A percentile compares a stretch with the other conserved stretches of the same genome.
These are phyloP conservation scores for Castanea mollissima DNA, from an alignment of 306 rosid genomes.

Conservation along the genomic window DNA sequence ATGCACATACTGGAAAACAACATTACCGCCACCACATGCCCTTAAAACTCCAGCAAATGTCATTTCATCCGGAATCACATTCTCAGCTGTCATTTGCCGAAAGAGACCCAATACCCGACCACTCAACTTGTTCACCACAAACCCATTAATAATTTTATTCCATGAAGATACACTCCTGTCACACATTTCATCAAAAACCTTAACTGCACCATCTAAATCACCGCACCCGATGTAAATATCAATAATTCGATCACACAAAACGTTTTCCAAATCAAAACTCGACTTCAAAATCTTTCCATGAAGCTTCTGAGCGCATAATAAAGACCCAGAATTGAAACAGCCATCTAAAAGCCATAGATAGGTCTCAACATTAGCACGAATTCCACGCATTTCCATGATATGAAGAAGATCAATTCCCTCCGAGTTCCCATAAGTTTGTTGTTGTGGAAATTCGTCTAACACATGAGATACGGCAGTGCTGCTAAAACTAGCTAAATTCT, in stretches of 20 bases:
- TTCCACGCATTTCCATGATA: slow-evolving; percentile 60
- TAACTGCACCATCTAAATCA: slow-evolving; percentile 42
- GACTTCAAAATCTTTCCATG: slow-evolving; percentile 65
- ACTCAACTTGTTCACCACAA: slow-evolving; percentile 34
- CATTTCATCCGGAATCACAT: slow-evolving; percentile 46
- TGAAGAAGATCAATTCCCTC: slow-evolving; percentile 49
- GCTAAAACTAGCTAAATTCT: slow-evolving; percentile 39
- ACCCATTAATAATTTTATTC: slow-evolving; percentile 56
- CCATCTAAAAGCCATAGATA: slow-evolving; percentile 71
- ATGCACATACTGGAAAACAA: slow-evolving; percentile 47
- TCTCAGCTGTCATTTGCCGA: slow-evolving; percentile 44
- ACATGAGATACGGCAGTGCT: slow-evolving; percentile 34
- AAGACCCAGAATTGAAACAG: slow-evolving; percentile 48
- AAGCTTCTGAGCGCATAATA: slow-evolving; percentile 51
- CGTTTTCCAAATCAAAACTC: slow-evolving; percentile 50
- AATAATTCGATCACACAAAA: slow-evolving; percentile 44
- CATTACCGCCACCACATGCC: slow-evolving; percentile 51
- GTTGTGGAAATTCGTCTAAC: slow-evolving; percentile 24
- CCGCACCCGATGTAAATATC: slow-evolving; percentile 46
- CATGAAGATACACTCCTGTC: slow-evolving; percentile 46
- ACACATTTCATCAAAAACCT: slow-evolving; percentile 59
- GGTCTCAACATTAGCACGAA: slow-evolving; percentile 72
- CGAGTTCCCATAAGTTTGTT: slow-evolving; percentile 28
- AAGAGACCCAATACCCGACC: slow-evolving; percentile 40
- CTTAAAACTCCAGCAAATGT: slow-evolving; percentile 60